Evolutionary conservation across 768 basidiomycete genomes (phyloP).

Genomic region (Russula virescens): DNA sequence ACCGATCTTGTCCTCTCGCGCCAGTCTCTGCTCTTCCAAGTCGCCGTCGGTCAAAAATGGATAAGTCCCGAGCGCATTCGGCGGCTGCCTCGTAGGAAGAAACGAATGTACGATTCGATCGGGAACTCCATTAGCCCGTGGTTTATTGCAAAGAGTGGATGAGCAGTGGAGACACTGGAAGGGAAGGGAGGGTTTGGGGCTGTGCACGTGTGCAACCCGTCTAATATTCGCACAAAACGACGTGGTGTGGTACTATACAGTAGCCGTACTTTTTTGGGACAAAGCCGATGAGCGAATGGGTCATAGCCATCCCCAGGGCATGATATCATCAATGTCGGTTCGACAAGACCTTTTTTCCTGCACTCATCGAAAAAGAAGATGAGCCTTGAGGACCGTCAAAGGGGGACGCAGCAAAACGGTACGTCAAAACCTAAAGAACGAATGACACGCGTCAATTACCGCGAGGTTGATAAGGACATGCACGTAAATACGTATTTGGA

Average conservation of each 20-base stretch:
- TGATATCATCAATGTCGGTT: constrained; percentile 18
- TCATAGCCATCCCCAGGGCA: constrained; percentile 4
- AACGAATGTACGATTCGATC: constrained; percentile 11
- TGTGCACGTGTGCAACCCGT: not conserved
- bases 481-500: constrained; percentile 19
- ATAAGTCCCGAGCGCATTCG: constrained; percentile 17
- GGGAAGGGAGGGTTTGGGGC: not conserved
- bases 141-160: not conserved
- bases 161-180: not conserved
- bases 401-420: not conserved
- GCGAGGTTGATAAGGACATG: constrained; percentile 18
- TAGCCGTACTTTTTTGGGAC: not conserved
- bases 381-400: constrained; percentile 6
- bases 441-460: constrained; percentile 11
- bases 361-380: constrained; percentile 13
- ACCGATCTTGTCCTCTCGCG: constrained; percentile 9
- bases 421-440: constrained; percentile 17
- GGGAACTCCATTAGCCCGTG: not conserved
- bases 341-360: not conserved
- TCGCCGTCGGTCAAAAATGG: constrained; percentile 20
- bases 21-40: constrained; percentile 9
- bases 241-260: not conserved
- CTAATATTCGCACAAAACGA: not conserved
- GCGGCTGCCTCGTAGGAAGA: not conserved
- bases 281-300: not conserved